Conservation (phyloP, 2,329 filamentous ascomycete species). For the Diaporthe humulicola region DNA sequence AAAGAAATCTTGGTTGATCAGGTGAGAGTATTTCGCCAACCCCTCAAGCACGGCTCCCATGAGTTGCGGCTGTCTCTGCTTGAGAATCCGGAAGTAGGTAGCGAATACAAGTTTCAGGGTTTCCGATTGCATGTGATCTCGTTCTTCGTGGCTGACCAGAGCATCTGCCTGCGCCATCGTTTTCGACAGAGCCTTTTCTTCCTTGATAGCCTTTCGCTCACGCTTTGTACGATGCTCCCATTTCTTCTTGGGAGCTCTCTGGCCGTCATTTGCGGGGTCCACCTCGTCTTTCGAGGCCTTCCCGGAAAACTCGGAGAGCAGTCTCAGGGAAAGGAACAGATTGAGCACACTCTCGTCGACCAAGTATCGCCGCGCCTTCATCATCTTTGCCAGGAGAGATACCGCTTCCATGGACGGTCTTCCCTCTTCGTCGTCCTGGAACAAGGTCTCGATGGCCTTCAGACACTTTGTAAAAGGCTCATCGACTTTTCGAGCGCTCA, state of each 20-base stretch:
- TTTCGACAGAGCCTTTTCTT: constrained; percentile 89
- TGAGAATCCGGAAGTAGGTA: constrained; percentile 94
- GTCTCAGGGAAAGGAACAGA: constrained; percentile 88
- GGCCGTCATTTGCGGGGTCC: constrained; percentile 61
- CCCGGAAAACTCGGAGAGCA: constrained; percentile 88
- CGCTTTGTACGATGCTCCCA: constrained; percentile 91
- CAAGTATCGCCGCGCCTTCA: constrained; percentile 86
- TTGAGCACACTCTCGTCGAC: constrained; percentile 90
- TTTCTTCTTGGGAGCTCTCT: constrained; percentile 79
- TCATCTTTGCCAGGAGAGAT: constrained; percentile 90
- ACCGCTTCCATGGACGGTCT: constrained; percentile 89
- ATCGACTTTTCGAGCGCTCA: constrained; percentile 80
- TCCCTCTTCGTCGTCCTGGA: constrained; percentile 90
- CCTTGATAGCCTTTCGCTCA: constrained; percentile 84
- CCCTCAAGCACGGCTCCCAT: constrained; percentile 99
- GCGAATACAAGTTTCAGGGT: constrained; percentile 96
- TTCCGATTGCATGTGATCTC: constrained; percentile 94
- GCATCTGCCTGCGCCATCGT: constrained; percentile 95
- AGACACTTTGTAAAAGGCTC: constrained; percentile 83
- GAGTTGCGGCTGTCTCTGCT: constrained; percentile 82
- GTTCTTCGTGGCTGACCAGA: constrained; percentile 89
- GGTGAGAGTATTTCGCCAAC: constrained; percentile 90
- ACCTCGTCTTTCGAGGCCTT: constrained; percentile 85
- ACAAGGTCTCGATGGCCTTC: constrained; percentile 83
- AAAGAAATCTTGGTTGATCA: constrained; percentile 99